Conservation (phyloP, 495 filamentous ascomycete species). For the Sordaria brevicollis region DNA sequence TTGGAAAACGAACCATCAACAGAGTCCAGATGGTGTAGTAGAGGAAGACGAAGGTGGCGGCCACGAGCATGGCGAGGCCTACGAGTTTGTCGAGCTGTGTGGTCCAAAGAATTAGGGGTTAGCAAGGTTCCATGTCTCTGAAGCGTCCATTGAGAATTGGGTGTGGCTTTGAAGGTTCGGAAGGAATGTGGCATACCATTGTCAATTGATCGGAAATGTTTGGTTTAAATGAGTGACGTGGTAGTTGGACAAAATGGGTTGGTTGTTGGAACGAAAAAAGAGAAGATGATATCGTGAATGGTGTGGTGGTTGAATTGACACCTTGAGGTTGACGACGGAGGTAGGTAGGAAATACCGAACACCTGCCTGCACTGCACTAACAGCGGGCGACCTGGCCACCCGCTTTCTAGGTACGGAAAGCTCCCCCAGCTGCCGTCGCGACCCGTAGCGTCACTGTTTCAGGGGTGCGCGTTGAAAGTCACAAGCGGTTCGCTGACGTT, state of each 20-base stretch:
- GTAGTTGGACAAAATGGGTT: slow-evolving; percentile 1
- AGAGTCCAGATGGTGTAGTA: slow-evolving; percentile 99
- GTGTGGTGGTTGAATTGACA: neutral
- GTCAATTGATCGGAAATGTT: slow-evolving; percentile 11
- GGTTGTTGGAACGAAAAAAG: neutral
- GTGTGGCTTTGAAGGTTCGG: neutral
- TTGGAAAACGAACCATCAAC: slow-evolving; percentile 61
- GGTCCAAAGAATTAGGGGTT: slow-evolving; percentile 2
- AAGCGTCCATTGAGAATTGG: neutral
- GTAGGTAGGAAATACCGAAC: neutral
- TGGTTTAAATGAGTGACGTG: neutral
- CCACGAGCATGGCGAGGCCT: slow-evolving; percentile 94
- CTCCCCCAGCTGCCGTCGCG: neutral
- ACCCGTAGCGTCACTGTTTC: neutral
- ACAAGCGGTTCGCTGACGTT: neutral
- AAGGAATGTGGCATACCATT: slow-evolving; percentile 21
- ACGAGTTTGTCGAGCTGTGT: slow-evolving; percentile 85
- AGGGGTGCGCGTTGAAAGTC: neutral
- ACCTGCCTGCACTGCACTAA: neutral
- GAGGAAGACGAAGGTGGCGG: slow-evolving; percentile 88
- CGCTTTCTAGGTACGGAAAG: no score
- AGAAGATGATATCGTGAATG: neutral
- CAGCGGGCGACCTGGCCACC: neutral
- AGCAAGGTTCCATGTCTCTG: slow-evolving; percentile 2
- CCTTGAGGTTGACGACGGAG: neutral